Evolutionary conservation across 192 early-diverging fungal species (phyloP), one percentile per base, ranked within the genome.

Genomic region (Coemansia guatemalensis): DNA sequence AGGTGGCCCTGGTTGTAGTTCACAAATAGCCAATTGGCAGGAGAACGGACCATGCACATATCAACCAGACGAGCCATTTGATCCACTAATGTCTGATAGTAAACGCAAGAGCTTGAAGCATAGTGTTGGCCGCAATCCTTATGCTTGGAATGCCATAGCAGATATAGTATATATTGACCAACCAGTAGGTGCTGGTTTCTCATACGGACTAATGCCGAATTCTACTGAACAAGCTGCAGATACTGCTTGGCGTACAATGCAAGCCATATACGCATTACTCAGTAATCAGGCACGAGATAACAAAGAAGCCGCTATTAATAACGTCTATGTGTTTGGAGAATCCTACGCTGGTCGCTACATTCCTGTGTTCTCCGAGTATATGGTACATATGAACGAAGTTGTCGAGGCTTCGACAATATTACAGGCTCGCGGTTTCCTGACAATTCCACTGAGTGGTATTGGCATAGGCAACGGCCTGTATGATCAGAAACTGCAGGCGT

Each of bases 1-100:
- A 22, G 88, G 88, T 11, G 91, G 89, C 11, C 89, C 91, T 2
- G 91, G 91, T 2, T 92, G 91, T 70, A 87, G 86, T 14, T 89
- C 86, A 5, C 74, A 88, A 47, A 87, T 88, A 8, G 91, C 88
- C 32, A 83, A 91, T 24, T 82, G 90, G 62, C 88, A 88, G 80
- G 91, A 92, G 62, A 84, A 91, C 56, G 91, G 91, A 1, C 89
- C 90, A 0, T 92, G 90, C 68, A 68, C 69, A 25, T 81, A 74
- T 26, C 41, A 63, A 29, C 72, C 78, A 2, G 54, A 54, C 3
- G 55, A 47, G n/a, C 22, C 53, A 4, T 71, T 57, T 27, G 51
- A 51, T 26, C 2, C 29, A 11, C 3, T 5, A 1, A 44, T 71
- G 78, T 78, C 25, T 52, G 86, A 65, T 51, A 52, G 1, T 53